Evolutionary conservation across 129 eudicot genomes (phyloP), one percentile per base, ranked within the genome.

Genomic region (Tagetes patula): DNA sequence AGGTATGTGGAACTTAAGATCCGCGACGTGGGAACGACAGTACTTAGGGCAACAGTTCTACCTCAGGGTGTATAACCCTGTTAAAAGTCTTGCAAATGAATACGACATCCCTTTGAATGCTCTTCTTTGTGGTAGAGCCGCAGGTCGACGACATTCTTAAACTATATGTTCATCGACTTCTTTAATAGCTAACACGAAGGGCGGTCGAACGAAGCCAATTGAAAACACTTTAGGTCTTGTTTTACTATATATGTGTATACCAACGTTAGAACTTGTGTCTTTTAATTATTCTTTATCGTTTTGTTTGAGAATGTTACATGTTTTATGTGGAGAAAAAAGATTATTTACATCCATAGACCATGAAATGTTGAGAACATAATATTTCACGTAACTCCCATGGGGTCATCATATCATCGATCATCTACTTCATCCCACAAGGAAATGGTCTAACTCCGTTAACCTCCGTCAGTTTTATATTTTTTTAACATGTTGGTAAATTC

Each of bases 1-100:
- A 78, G 98, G 98, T 5, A 93, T 93, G 98, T 93, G 98, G 98
- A 90, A 93, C 59, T 1, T 93, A 78, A 90, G 99, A 78, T 90
- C 97, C 5, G 86, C 99, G 4, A 77, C 83, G 73, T 94, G 99
- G 99, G 89, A 82, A 49, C 79, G 96, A 49, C 99, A 94, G 54
- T 94, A 94, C 69, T 87, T 94, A 3, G 99, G 99, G 32, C 99
- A 94, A 77, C 99, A 94, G 52, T 84, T 94, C 69, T 94, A 94
- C 71, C 87, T 94, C 34, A 71, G 94, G 67, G 97, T 94, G 11
- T 88, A 78, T 80, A 82, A 84, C 72, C 90, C 91, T 0, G 75
- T 72, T 32, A 79, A 55, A 3, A 87, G 85, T 80, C 78, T 90
- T 33, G 82, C 91, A 1, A 94, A 84, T 9, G 98, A 94, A 47